Conservation (phyloP, 306 rosid species). For the Lathyrus tuberosus region DNA sequence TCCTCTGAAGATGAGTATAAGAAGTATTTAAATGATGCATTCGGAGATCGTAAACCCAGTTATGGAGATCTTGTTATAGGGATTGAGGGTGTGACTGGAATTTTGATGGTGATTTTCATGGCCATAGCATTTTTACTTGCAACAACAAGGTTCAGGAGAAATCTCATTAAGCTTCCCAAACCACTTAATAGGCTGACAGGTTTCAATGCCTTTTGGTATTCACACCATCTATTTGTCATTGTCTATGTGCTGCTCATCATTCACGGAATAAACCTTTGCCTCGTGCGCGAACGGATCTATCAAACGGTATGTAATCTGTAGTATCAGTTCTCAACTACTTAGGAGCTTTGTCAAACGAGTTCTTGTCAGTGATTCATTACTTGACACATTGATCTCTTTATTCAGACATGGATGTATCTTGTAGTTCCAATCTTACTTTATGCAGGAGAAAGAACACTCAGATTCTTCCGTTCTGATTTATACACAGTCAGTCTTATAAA, state of each 20-base stretch:
- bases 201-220: constrained; percentile 98
- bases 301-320: constrained; percentile 64
- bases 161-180: constrained; percentile 81
- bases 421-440: constrained; percentile 82
- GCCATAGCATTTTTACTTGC: constrained; percentile 86
- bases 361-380: constrained; percentile 17
- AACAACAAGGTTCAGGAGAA: constrained; percentile 87
- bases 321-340: constrained; percentile 7
- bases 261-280: constrained; percentile 74
- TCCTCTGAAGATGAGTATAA: constrained; percentile 45
- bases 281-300: constrained; percentile 69
- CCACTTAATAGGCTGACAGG: constrained; percentile 93
- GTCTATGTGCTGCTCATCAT: constrained; percentile 80
- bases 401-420: constrained; percentile 97
- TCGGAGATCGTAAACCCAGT: constrained; percentile 66
- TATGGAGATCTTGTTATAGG: constrained; percentile 65
- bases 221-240: constrained; percentile 92
- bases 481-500: constrained; percentile 76
- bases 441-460: constrained; percentile 88
- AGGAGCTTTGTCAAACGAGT: constrained; percentile 13
- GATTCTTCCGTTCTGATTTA: constrained; percentile 87
- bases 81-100: constrained; percentile 84
- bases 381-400: constrained; percentile 38
- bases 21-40: constrained; percentile 45
- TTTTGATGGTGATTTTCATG: constrained; percentile 80